These are phyloP conservation scores for Scedosporium minutisporum DNA, from an alignment of 2,329 filamentous ascomycete genomes.

Conservation along the genomic window DNA sequence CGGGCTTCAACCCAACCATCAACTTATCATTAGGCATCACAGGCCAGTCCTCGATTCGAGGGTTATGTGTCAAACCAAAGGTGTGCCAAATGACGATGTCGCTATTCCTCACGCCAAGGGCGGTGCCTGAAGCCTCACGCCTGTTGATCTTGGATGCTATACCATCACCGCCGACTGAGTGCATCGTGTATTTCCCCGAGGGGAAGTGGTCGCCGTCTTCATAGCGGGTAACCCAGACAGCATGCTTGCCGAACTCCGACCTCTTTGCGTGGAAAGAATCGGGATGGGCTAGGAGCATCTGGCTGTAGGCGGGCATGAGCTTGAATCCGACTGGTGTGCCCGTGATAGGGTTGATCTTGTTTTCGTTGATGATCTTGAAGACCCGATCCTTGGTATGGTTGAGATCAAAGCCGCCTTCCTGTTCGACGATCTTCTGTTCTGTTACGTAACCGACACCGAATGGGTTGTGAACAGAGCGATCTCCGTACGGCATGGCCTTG, in stretches of 20 bases:
- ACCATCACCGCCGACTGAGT: conserved; percentile 32
- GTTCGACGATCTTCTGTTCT: conserved; percentile 29
- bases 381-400: conserved; percentile 36
- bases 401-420: conserved; percentile 37
- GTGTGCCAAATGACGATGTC: conserved; percentile 51
- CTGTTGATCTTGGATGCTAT: conserved; percentile 29
- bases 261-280: conserved; percentile 28
- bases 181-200: conserved; percentile 33
- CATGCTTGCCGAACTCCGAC: conserved; percentile 32
- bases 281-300: conserved; percentile 28
- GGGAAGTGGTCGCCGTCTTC: conserved; percentile 32
- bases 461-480: conserved; percentile 36
- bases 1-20: conserved; percentile 38
- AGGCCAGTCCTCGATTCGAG: conserved; percentile 57
- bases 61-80: conserved; percentile 54
- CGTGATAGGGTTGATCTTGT: conserved; percentile 29
- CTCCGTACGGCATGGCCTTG: conserved; percentile 29
- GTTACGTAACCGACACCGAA: conserved; percentile 39
- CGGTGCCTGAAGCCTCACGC: conserved; percentile 23
- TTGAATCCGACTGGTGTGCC: conserved; percentile 36
- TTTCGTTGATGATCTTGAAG: conserved; percentile 40
- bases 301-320: conserved; percentile 34
- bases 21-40: conserved; percentile 57
- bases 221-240: conserved; percentile 35
- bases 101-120: conserved; percentile 31